Base-by-base conservation (phyloP, 2,329 filamentous ascomycete species). In the Aspergillus ochraceoroseus region DNA sequence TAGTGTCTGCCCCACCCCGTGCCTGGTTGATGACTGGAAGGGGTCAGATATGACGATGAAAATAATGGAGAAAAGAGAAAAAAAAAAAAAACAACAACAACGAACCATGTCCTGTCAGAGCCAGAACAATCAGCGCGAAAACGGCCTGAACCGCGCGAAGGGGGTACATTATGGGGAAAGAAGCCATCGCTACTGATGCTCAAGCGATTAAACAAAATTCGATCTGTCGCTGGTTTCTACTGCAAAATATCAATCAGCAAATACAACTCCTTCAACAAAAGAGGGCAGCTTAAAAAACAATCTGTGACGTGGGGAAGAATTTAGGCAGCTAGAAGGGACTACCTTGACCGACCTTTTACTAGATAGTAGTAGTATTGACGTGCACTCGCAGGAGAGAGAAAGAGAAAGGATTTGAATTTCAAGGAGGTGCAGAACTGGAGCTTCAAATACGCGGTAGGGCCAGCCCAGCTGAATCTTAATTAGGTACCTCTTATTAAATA, bases 111-210 rank as follows among this genome's bases (percentile, higher is more conserved):
- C 75, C 82, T 32, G 79, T 82, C 23, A 94, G 65, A 14, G 83
- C 87, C 7, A 94, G 76, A 53, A 88, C 79, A 50, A 89, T 79
- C 47, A 92, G 70, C 23, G 81, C 73, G 54, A 94, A 77, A 27
- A 87, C 51, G 7, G 72, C 75, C 55, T 90, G 82, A 34, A 78
- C 69, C 44, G 76, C 72, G 59, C 87, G 84, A 49, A 85, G 70
- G 27, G 82, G 76, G 22, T 51, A 54, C 26, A 51, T 53, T 57
- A 56, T 61, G 5, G 56, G 53, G 7, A 58, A 38, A 18, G 20
- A 22, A 5, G 20, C 5, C 20, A 22, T 22, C 20, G 20, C 20
- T 5, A 22, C 20, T 22, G 9, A 9, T 22, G 9, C 5, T 22
- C 20, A 9, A 22, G 5, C 20, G n/a, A n/a, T n/a, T n/a, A n/a